A percentile compares a stretch with the other conserved stretches of the same genome.
Evolutionary conservation across 257 asterid species (phyloP).

Genomic region (Plantago elongata): DNA sequence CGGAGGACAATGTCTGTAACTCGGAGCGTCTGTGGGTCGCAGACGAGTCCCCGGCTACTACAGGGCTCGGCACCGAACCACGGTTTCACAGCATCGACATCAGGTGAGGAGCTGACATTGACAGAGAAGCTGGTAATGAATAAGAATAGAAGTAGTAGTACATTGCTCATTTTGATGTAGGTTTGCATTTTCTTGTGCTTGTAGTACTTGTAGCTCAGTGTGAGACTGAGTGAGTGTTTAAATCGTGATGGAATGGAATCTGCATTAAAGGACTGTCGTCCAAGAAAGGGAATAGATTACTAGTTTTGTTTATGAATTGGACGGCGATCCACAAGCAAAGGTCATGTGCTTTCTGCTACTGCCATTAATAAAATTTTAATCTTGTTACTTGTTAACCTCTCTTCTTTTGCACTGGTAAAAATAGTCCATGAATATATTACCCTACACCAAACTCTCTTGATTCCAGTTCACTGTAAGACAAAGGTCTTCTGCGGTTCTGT

Average conservation of each 20-base stretch:
- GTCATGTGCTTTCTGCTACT: conserved; percentile 20
- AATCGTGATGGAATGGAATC: conserved; percentile 24
- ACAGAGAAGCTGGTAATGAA: conserved; percentile 3
- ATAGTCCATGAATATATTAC: background rate
- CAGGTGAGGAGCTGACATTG: conserved; percentile 28
- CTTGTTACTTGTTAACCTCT: too few relatives aligned
- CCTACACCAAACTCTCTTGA: conserved; percentile 50
- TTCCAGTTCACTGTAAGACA: too few relatives aligned
- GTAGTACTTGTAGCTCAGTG: background rate
- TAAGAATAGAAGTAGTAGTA: conserved; percentile 16
- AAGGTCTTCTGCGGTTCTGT: too few relatives aligned
- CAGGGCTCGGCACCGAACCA: conserved; percentile 52
- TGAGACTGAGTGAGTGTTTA: conserved; percentile 13
- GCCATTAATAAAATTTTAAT: background rate
- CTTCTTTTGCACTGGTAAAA: too few relatives aligned
- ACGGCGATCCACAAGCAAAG: conserved; percentile 21
- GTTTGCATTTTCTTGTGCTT: background rate
- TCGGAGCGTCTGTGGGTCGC: conserved; percentile 44
- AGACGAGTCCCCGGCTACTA: conserved; percentile 54
- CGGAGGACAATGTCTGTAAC: conserved; percentile 69
- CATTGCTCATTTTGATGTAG: background rate
- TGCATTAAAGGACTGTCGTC: conserved; percentile 20
- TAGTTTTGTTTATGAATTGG: conserved; percentile 3
- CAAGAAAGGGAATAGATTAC: conserved; percentile 12
- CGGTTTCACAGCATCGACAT: conserved; percentile 38